Evolutionary conservation across 495 filamentous ascomycete species (phyloP), one percentile per base, ranked within the genome.

Genomic region (Choiromyces venosus): DNA sequence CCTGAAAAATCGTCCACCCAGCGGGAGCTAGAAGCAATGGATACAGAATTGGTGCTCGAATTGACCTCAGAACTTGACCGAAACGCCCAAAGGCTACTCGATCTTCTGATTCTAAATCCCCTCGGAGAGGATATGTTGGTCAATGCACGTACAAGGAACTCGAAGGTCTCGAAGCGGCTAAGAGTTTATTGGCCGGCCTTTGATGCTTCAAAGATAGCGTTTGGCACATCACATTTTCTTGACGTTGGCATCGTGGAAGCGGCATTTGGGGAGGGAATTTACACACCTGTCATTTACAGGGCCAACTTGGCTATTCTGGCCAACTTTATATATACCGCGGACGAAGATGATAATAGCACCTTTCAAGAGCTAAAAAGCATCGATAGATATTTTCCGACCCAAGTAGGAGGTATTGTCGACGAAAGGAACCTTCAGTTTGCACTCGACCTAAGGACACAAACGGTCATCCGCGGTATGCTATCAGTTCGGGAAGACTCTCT

Each of bases 221-320:
- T 69, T 33, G 75, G 75, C 1, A 67, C 40, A 19, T 61, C 69
- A 9, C 42, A 70, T 8, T 77, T 76, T 25, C 69, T 77, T 35
- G 36, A 39, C 36, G 25, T 65, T 14, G 66, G 44, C 33, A 36
- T 68, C 7, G 72, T 79, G 33, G 66, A 66, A 25, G 37, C n/a
- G 25, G 71, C 71, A 1, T 52, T 78, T n/a, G 46, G 35, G 14
- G 66, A 36, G 21, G 52, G 16, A n/a, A 39, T 12, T 7, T 76
- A 79, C 12, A 42, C 67, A 21, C 72, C 72, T 18, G n/a, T 79
- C 29, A 37, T 79, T 9, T 64, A 72, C 39, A 69, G 68, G 36
- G 73, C 76, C 9, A 79, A 79, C 39, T 70, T 79, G 18, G 72
- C 77, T 21, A 64, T 69, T 14, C 61, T 79, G 5, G 77, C 76